phyloP scores from a whole-genome alignment of 2,329 filamentous ascomycete genomes.

The Curvularia lunata region DNA sequence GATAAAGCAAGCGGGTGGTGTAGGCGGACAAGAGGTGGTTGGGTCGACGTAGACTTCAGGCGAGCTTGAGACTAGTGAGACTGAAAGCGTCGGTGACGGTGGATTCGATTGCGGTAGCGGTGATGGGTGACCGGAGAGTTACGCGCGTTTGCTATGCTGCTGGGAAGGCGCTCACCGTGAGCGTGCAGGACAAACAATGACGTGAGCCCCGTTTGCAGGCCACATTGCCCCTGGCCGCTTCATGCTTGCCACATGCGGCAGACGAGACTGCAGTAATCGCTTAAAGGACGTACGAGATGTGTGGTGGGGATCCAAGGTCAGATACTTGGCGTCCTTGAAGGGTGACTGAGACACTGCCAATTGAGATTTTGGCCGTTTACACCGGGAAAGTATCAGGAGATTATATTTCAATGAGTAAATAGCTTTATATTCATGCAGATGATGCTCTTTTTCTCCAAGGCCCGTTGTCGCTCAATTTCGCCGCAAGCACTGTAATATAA shows the following conservation, averaged over 20 bases:
- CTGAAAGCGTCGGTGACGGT: constrained; percentile 1
- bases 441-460: not conserved
- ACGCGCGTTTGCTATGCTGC: constrained; percentile 15
- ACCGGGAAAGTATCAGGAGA: not conserved
- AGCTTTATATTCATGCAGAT: not conserved
- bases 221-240: constrained; percentile 1
- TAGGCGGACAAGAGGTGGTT: not conserved
- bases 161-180: constrained; percentile 16
- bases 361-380: not conserved
- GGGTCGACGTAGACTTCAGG: not conserved
- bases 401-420: not conserved
- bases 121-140: constrained; percentile 4
- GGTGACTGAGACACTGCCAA: not conserved
- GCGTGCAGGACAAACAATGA: constrained; percentile 10
- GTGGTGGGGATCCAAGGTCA: not conserved
- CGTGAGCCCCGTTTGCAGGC: constrained; percentile 3
- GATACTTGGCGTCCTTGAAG: too few relatives aligned
- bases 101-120: not conserved
- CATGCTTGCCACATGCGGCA: not conserved
- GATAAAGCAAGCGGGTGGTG: not conserved
- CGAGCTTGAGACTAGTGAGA: not conserved
- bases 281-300: not conserved
- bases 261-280: not conserved
- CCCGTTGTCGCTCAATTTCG: not conserved
- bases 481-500: not conserved